These are phyloP conservation scores for Solanum gandarillasii DNA, from an alignment of 257 asterid genomes.

Conservation along the genomic window DNA sequence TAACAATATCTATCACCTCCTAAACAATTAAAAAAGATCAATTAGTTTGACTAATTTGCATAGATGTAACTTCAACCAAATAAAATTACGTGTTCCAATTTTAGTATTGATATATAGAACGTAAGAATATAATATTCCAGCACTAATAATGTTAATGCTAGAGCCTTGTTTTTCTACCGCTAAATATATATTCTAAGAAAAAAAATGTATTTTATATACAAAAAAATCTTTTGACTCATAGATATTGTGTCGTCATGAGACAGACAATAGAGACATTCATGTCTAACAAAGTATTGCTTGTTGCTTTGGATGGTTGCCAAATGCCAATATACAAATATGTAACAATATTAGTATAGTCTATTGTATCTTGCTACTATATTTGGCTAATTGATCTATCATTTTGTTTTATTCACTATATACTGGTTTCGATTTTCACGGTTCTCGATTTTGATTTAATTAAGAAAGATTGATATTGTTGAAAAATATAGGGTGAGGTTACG, in stretches of 20 bases:
- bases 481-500: neutral
- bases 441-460: neutral
- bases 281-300: neutral
- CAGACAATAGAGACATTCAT: neutral
- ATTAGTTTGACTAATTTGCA: neutral
- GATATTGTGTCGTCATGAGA: neutral
- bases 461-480: neutral
- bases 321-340: neutral
- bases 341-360: neutral
- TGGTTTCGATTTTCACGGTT: neutral
- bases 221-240: neutral
- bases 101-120: neutral
- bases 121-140: neutral
- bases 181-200: neutral
- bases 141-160: neutral
- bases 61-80: neutral
- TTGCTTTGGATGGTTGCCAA: neutral
- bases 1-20: neutral
- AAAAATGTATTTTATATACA: neutral
- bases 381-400: neutral
- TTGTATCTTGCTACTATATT: neutral
- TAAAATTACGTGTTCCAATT: neutral
- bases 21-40: neutral
- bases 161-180: neutral
- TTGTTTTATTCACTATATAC: neutral